Evolutionary conservation across 768 basidiomycete genomes (phyloP).

Genomic region (Auricularia sp.): DNA sequence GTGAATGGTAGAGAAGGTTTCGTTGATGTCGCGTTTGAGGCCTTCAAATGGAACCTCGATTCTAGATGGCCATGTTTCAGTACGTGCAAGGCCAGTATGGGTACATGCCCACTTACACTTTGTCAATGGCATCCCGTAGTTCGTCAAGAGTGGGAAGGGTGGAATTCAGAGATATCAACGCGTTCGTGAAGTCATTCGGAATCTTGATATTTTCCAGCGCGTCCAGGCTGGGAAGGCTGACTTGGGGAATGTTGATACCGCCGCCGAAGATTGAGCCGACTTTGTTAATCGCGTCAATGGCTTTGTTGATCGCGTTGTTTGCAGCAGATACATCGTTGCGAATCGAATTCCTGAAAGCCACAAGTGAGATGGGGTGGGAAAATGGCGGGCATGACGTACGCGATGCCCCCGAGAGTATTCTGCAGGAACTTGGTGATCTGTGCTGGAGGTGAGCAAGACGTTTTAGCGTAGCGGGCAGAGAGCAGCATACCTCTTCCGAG

Average conservation of each 20-base stretch:
- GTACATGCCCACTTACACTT: slow-evolving; percentile 42
- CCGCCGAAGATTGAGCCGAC: slow-evolving; percentile 52
- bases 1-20: slow-evolving; percentile 62
- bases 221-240: slow-evolving; percentile 65
- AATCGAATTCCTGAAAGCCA: slow-evolving; percentile 29
- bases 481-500: slow-evolving; percentile 59
- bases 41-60: slow-evolving; percentile 82
- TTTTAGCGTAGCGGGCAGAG: not conserved
- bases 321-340: slow-evolving; percentile 58
- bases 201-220: slow-evolving; percentile 70
- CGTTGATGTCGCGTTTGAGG: slow-evolving; percentile 81
- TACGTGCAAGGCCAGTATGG: not conserved
- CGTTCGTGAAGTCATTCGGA: slow-evolving; percentile 63
- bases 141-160: slow-evolving; percentile 71
- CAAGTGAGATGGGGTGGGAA: not conserved
- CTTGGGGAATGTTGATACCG: slow-evolving; percentile 57
- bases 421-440: slow-evolving; percentile 68
- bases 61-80: slow-evolving; percentile 24
- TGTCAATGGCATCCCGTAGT: slow-evolving; percentile 55
- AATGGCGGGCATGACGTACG: slow-evolving; percentile 28
- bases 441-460: too few species aligned
- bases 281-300: slow-evolving; percentile 62
- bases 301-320: slow-evolving; percentile 55
- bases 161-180: slow-evolving; percentile 65
- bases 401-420: slow-evolving; percentile 42